Percentiles rank a stretch among this genome's conserved stretches.
phyloP scores from a whole-genome alignment of 2,329 filamentous ascomycete species.

The Alternaria angustiovoidea region DNA sequence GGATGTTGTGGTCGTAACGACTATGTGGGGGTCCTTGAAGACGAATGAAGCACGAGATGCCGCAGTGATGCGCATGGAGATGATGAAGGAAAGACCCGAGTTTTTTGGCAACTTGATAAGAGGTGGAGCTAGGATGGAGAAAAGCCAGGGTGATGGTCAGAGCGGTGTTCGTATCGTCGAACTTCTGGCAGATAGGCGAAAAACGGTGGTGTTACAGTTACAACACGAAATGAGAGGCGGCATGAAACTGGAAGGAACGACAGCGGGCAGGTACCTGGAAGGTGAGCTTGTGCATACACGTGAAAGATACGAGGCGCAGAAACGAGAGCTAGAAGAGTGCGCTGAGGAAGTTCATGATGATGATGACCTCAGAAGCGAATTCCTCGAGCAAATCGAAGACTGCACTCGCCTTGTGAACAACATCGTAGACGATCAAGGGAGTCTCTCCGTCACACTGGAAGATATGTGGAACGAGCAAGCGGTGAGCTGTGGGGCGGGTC shows the following conservation, averaged over 20 bases:
- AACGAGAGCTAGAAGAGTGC: not conserved
- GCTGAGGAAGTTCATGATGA: not conserved
- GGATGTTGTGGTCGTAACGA: conserved; percentile 55
- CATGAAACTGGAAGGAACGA: not conserved
- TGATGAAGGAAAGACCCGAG: not conserved
- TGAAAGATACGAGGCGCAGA: not conserved
- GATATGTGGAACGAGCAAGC: not conserved
- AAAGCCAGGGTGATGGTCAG: not conserved
- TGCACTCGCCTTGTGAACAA: not conserved
- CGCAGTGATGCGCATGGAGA: conserved; percentile 4
- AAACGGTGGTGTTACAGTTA: not conserved
- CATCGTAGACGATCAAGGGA: not conserved
- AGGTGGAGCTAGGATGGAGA: not conserved
- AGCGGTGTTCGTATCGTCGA: not conserved
- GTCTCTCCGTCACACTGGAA: not conserved
- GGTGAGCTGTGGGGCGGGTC: not conserved
- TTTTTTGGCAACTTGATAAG: not conserved
- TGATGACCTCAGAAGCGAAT: not conserved
- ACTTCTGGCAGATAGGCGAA: not conserved
- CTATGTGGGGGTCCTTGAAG: conserved; percentile 48
- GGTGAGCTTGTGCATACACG: not conserved
- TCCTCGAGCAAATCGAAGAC: not conserved
- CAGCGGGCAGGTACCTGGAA: not conserved
- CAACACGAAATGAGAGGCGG: not conserved
- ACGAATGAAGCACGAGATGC: conserved; percentile 2